phyloP scores from a whole-genome alignment of 306 rosid species.

The Cucurbita argyrosperma region DNA sequence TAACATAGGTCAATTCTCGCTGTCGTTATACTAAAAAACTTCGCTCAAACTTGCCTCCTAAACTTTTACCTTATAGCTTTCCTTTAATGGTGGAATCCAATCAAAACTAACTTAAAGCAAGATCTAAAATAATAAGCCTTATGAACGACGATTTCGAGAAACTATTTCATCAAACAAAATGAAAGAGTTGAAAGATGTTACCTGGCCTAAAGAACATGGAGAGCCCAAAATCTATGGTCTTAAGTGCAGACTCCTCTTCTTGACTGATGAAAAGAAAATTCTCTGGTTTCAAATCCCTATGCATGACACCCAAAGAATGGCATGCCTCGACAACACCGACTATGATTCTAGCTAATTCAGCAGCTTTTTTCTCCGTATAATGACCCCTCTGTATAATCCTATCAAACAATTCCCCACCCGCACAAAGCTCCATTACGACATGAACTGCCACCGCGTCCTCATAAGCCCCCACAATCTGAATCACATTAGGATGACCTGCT shows the following conservation, averaged over 20 bases:
- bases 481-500: constrained; percentile 81
- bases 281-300: constrained; percentile 87
- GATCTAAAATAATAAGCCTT: not conserved
- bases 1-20: not conserved
- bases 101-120: not conserved
- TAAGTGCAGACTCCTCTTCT: constrained; percentile 68
- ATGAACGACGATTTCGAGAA: not conserved
- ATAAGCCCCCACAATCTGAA: constrained; percentile 57
- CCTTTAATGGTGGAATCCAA: not conserved
- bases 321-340: constrained; percentile 67
- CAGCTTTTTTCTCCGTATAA: constrained; percentile 71
- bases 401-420: constrained; percentile 84
- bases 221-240: constrained; percentile 90
- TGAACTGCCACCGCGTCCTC: constrained; percentile 90
- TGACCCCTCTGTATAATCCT: constrained; percentile 90
- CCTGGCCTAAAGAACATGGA: constrained; percentile 87
- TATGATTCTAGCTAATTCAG: constrained; percentile 66
- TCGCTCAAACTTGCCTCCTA: not conserved
- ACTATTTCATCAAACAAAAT: not conserved
- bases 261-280: constrained; percentile 59
- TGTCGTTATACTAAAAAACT: not conserved
- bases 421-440: constrained; percentile 78
- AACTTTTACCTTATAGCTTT: too few species aligned
- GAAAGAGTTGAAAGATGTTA: constrained; percentile 8
- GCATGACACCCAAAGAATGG: constrained; percentile 92